Evolutionary conservation across 805 yeast genomes (phyloP).

Genomic region (Ogataea saltuana): DNA sequence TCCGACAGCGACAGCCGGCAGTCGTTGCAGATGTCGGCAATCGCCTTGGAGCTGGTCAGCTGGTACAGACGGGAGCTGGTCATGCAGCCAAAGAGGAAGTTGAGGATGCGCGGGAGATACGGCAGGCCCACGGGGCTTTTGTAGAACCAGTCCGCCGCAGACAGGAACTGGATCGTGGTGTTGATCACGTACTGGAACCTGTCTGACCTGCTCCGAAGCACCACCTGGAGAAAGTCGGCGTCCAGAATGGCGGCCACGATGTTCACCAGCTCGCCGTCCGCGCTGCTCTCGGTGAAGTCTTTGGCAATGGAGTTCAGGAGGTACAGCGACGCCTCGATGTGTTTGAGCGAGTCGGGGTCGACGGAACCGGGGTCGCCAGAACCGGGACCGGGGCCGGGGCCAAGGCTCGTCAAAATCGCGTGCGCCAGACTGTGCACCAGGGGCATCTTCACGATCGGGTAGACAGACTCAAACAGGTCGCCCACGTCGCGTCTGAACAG

Average conservation of each 20-base stretch:
- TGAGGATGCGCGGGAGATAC: slow-evolving; percentile 53
- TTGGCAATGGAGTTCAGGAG: slow-evolving; percentile 57
- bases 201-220: slow-evolving; percentile 13
- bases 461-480: slow-evolving; percentile 73
- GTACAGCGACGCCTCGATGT: slow-evolving; percentile 63
- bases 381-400: too few species aligned
- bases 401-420: slow-evolving; percentile 34
- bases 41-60: slow-evolving; percentile 52
- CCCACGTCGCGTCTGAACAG: slow-evolving; percentile 72
- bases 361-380: too few species aligned
- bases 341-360: slow-evolving; percentile 30
- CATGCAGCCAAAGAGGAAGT: slow-evolving; percentile 44
- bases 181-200: slow-evolving; percentile 37
- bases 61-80: slow-evolving; percentile 31
- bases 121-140: slow-evolving; percentile 43
- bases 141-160: slow-evolving; percentile 62
- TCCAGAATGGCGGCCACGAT: slow-evolving; percentile 32
- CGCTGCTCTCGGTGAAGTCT: slow-evolving; percentile 44
- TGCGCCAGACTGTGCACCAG: slow-evolving; percentile 47
- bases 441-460: slow-evolving; percentile 59
- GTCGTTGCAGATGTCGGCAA: slow-evolving; percentile 57
- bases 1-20: slow-evolving; percentile 45
- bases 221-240: slow-evolving; percentile 31
- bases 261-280: slow-evolving; percentile 23
- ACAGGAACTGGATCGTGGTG: slow-evolving; percentile 57